phyloP scores from a whole-genome alignment of 768 basidiomycete genomes.

The Russula abietina region DNA sequence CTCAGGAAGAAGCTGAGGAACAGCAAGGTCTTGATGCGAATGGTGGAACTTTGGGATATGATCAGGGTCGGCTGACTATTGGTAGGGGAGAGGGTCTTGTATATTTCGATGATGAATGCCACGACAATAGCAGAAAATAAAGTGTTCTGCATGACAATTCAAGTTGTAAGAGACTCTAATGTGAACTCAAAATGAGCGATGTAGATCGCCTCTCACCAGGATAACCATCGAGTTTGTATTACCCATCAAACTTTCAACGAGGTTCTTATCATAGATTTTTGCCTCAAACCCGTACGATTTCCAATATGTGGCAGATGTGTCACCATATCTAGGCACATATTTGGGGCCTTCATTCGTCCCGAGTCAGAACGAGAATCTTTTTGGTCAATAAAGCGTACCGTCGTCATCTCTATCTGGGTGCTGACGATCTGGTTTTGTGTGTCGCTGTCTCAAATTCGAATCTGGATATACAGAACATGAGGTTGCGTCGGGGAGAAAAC shows the following conservation, averaged over 20 bases:
- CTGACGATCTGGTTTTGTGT: no score
- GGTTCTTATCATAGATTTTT: slow-evolving; percentile 5
- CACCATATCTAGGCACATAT: no score
- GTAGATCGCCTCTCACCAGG: slow-evolving; percentile 10
- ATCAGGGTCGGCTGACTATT: not conserved
- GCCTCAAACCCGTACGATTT: slow-evolving; percentile 18
- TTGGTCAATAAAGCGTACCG: no score
- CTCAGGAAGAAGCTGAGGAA: slow-evolving; percentile 18
- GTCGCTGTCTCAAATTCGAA: no score
- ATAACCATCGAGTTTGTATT: slow-evolving; percentile 23
- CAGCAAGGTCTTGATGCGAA: slow-evolving; percentile 20
- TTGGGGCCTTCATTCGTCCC: no score
- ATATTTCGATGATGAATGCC: slow-evolving; percentile 25
- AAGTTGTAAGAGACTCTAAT: not conserved
- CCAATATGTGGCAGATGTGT: slow-evolving; percentile 21
- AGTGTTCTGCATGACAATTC: no score
- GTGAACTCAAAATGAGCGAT: no score
- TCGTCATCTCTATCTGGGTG: no score
- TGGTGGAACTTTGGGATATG: no score
- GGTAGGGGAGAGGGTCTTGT: slow-evolving; percentile 18
- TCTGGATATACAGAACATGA: no score
- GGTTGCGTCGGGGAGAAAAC: no score
- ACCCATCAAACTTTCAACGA: slow-evolving; percentile 15
- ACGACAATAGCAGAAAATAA: slow-evolving; percentile 26
- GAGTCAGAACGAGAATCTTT: no score